Evolutionary conservation across 2,329 filamentous ascomycete species (phyloP), one percentile per base, ranked within the genome.

Genomic region (Aspergillus calidoustus): DNA sequence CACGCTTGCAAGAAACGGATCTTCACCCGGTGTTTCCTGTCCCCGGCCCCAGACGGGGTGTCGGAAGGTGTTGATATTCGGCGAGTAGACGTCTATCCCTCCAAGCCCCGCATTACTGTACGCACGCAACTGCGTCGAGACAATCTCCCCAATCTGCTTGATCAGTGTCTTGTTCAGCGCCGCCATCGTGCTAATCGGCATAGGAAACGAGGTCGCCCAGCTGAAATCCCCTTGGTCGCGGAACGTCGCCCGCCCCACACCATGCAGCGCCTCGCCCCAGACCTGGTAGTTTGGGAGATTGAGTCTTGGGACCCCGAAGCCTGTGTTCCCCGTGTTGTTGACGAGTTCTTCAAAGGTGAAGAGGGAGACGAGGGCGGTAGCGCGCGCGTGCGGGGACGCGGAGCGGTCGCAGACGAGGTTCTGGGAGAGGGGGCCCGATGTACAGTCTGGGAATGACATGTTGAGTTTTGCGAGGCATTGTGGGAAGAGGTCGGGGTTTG

Each of bases 21-120:
- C 85, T 69, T 87, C 86, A 4, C 85, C 85, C 0, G 86, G 86
- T 0, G 86, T 88, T 68, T 89, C 85, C 64, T 83, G 81, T 0
- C 86, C 87, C 8, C 87, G 78, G 1, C 87, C 87, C 87, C 86
- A 88, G 28, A 87, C 77, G 0, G 87, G 87, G 68, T 89, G 86
- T 43, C 83, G 83, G 76, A 85, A 90, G 0, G 85, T 82, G 67
- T 89, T 90, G 72, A 90, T 87, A 68, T 90, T 89, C 0, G 88
- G 88, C 0, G 88, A 87, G 55, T 74, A 76, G 13, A 68, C 69
- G 49, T 75, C 71, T 7, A 76, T 59, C 2, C 74, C 72, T 49
- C 67, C 83, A 13, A 81, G 77, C 3, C 84, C 85, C 7, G 72
- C 81, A 66, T 91, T 91, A 68, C 80, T 87, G 70, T 89, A 91